phyloP scores from a whole-genome alignment of 805 yeast species.

The Ogataea pilisensis region DNA sequence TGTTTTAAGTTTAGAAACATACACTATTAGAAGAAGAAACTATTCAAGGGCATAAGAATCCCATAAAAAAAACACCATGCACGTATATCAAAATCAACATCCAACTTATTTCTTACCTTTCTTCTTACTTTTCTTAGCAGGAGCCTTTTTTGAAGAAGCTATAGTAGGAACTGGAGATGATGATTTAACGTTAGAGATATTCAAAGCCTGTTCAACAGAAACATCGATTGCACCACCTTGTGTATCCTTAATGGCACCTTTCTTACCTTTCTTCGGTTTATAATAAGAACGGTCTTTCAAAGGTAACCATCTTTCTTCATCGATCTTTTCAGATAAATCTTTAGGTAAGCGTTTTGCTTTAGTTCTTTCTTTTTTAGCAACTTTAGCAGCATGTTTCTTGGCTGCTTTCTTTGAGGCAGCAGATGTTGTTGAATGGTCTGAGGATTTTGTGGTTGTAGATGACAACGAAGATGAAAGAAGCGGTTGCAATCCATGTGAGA shows the following conservation, averaged over 20 bases:
- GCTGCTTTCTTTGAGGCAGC: conserved; percentile 6
- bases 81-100: background rate
- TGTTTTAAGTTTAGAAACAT: background rate
- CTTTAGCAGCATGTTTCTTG: conserved; percentile 11
- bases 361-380: conserved; percentile 22
- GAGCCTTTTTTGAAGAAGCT: conserved; percentile 8
- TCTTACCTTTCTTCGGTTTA: conserved; percentile 71
- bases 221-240: conserved; percentile 59
- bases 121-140: conserved; percentile 26
- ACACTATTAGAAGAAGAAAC: background rate
- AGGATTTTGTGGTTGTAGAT: background rate
- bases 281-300: conserved; percentile 79
- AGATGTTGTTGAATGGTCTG: conserved; percentile 1
- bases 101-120: conserved; percentile 25
- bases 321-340: conserved; percentile 32
- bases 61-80: background rate
- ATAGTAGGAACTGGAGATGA: conserved; percentile 12
- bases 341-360: conserved; percentile 28
- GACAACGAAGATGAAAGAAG: conserved; percentile 13
- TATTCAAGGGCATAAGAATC: too few relatives aligned
- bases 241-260: conserved; percentile 40
- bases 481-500: conserved; percentile 27
- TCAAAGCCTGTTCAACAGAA: conserved; percentile 37
- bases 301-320: conserved; percentile 90
- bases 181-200: conserved; percentile 13